Percentiles rank a stretch among this genome's conserved stretches.
Conservation (phyloP, 2,329 filamentous ascomycete species). For the Exophiala viscosa region DNA sequence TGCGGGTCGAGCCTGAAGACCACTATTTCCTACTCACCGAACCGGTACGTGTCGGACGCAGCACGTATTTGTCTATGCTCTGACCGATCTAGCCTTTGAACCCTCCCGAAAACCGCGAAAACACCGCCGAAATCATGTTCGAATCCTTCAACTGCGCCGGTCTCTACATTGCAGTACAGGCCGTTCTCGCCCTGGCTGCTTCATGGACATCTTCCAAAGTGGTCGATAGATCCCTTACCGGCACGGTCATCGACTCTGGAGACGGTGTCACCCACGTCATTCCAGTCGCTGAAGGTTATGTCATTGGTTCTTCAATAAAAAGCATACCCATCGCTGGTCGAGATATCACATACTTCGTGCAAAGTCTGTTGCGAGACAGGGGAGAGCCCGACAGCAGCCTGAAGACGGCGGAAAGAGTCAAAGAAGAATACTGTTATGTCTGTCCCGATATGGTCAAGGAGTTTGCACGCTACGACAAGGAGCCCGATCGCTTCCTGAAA, state of each 20-base stretch:
- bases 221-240: conserved; percentile 89
- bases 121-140: conserved; percentile 99
- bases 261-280: conserved; percentile 99
- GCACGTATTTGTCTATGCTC: not conserved
- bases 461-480: conserved; percentile 88
- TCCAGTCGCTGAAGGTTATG: conserved; percentile 95
- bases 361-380: conserved; percentile 89
- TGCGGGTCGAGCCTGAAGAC: conserved; percentile 95
- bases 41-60: conserved; percentile 59
- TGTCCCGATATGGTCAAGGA: conserved; percentile 99
- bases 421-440: conserved; percentile 98
- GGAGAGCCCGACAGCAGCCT: conserved; percentile 94
- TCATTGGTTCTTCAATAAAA: conserved; percentile 98
- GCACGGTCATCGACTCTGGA: conserved; percentile 97
- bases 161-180: conserved; percentile 97
- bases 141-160: conserved; percentile 99
- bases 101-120: conserved; percentile 96
- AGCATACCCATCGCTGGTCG: conserved; percentile 96
- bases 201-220: conserved; percentile 99
- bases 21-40: conserved; percentile 98
- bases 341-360: conserved; percentile 98
- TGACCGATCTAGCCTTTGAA: conserved; percentile 74
- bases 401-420: conserved; percentile 96
- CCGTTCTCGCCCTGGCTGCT: conserved; percentile 89
- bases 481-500: conserved; percentile 85